phyloP scores from a whole-genome alignment of 306 rosid species.

The Lablab purpureus region DNA sequence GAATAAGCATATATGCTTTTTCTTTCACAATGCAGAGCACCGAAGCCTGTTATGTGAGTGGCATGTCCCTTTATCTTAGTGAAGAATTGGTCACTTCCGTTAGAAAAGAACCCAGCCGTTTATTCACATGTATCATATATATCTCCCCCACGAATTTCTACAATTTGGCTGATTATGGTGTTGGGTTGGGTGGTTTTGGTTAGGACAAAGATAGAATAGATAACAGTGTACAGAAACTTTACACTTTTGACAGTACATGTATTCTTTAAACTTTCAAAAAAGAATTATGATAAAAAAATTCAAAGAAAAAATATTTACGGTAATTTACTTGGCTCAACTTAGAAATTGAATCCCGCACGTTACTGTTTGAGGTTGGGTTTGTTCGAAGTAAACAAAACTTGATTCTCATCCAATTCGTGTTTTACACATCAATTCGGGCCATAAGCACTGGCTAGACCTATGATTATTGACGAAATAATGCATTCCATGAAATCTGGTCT shows the following conservation, averaged over 20 bases:
- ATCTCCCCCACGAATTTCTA: not conserved
- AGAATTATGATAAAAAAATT: not conserved
- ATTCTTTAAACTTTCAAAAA: not conserved
- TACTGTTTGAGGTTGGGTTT: not conserved
- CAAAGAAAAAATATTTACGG: not conserved
- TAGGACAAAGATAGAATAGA: not conserved
- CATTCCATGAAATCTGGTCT: not conserved
- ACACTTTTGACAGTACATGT: not conserved
- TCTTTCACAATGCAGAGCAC: conserved; percentile 38
- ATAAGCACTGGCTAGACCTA: not conserved
- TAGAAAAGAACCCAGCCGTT: conserved; percentile 15
- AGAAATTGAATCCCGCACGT: not conserved
- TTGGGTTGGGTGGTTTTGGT: not conserved
- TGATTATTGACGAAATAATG: not conserved
- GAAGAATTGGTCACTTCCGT: conserved; percentile 20
- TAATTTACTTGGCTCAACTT: not conserved
- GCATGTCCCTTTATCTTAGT: conserved; percentile 5
- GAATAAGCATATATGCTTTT: conserved; percentile 44
- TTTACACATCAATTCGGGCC: not conserved
- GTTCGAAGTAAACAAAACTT: not conserved
- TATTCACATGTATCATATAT: not conserved
- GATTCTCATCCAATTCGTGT: not conserved
- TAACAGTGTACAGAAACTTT: no score
- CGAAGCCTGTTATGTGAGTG: conserved; percentile 10
- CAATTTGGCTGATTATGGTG: not conserved